Base-by-base conservation (phyloP, 2,329 filamentous ascomycete genomes). In the Ceratocystis variospora region DNA sequence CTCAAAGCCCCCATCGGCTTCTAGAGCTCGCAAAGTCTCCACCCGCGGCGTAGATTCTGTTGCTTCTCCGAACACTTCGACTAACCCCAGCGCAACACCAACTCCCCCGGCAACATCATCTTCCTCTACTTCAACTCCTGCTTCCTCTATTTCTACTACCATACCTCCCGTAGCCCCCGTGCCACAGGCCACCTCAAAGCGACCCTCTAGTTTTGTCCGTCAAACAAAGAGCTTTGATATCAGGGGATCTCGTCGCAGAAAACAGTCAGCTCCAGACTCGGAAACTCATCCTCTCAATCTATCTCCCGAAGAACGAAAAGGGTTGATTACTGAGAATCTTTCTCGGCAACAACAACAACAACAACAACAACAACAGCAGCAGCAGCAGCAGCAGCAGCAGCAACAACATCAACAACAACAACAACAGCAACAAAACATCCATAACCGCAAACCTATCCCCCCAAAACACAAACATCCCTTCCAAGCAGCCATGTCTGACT, bases 221-320 rank as follows among this genome's bases (percentile, higher is more conserved):
- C 77, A 81, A 69, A 75, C 80, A 46, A 79, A 78, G 68, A 80
- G 82, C 67, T 75, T 78, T 28, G 75, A 75, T 69, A 69, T 78
- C 76, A 37, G 74, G 73, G 17, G 79, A 77, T 61, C 76, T 74
- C 79, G 81, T 66, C 78, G 81, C 69, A 77, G 76, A 71, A 84
- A 83, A 74, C 76, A 66, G 28, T 8, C 59, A 17, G 61, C 48
- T 33, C 19, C 79, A 73, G 86, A 89, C 73, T 80, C 80, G 70
- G 83, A 93, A 74, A 87, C 85, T 2, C 92, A 96, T 75, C 93
- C 93, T 48, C 82, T 96, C 64, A 96, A 96, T 73, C 84, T 96
- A 25, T 90, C 88, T 1, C 91, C 91, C 61, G 91, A 96, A 78
- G 87, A 96, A 81, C 83, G 90, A 72, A 88, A 89, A 75, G 85